A percentile compares a stretch with the other conserved stretches of the same genome.
phyloP scores from a whole-genome alignment of 2,329 filamentous ascomycete genomes.

The Dryadomyces sulphureus region DNA sequence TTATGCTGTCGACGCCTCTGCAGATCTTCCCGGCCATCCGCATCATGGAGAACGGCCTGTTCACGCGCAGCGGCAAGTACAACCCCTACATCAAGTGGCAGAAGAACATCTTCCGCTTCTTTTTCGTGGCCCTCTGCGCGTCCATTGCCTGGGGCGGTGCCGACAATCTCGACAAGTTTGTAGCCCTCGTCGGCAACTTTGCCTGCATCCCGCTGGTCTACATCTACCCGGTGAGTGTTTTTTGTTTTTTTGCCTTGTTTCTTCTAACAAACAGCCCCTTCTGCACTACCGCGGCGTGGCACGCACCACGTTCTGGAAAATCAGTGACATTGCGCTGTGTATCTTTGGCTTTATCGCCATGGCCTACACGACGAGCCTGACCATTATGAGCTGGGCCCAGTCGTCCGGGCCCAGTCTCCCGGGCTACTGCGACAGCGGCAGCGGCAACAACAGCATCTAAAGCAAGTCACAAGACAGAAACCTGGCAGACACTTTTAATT shows the following conservation, averaged over 20 bases:
- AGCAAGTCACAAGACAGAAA: too few relatives aligned
- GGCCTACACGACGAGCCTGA: constrained; percentile 80
- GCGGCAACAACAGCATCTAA: too few relatives aligned
- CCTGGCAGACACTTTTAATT: background rate
- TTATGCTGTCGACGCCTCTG: constrained; percentile 82
- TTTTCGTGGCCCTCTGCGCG: constrained; percentile 76
- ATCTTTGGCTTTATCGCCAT: constrained; percentile 77
- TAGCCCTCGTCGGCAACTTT: constrained; percentile 90
- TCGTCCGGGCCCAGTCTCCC: constrained; percentile 30
- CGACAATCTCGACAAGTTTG: constrained; percentile 91
- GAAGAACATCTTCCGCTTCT: constrained; percentile 94
- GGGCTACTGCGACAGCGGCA: constrained; percentile 35
- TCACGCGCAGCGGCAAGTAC: constrained; percentile 90
- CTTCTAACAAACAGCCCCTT: constrained; percentile 47
- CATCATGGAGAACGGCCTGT: constrained; percentile 88
- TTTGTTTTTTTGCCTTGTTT: background rate
- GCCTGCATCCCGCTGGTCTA: constrained; percentile 95
- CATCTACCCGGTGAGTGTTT: constrained; percentile 76
- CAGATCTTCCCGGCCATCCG: constrained; percentile 97
- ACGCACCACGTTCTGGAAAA: constrained; percentile 48
- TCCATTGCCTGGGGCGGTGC: constrained; percentile 84
- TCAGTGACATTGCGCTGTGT: constrained; percentile 60
- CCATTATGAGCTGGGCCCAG: constrained; percentile 71
- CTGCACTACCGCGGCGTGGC: constrained; percentile 78
- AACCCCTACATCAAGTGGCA: constrained; percentile 99